phyloP scores from a whole-genome alignment of 495 filamentous ascomycete species.

The Xylaria bambusicola region DNA sequence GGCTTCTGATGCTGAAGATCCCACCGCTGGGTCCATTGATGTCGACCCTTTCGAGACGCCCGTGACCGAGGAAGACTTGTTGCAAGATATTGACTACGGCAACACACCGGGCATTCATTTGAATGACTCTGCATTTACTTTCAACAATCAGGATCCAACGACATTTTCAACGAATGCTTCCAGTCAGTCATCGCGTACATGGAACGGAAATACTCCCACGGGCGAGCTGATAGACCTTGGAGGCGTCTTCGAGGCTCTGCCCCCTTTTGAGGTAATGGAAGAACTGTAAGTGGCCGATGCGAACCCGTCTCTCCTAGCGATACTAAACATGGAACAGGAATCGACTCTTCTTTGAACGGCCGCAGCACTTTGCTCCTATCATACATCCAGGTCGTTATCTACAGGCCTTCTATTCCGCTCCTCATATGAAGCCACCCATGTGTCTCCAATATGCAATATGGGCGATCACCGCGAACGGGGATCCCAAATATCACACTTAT shows the following conservation, averaged over 20 bases:
- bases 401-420: conserved; percentile 43
- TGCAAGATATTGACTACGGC: conserved; percentile 26
- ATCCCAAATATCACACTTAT: conserved; percentile 42
- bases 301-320: background rate
- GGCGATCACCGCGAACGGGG: conserved; percentile 40
- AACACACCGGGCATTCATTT: conserved; percentile 13
- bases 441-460: conserved; percentile 53
- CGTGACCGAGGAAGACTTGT: conserved; percentile 22
- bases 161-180: conserved; percentile 9
- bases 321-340: conserved; percentile 35
- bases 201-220: conserved; percentile 15
- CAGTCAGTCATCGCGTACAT: background rate
- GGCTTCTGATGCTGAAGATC: background rate
- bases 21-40: conserved; percentile 2
- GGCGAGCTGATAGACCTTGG: conserved; percentile 41
- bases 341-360: conserved; percentile 40
- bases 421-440: conserved; percentile 50
- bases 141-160: conserved; percentile 14
- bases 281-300: conserved; percentile 42
- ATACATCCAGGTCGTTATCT: conserved; percentile 44
- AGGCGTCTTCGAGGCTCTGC: conserved; percentile 44
- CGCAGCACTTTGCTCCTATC: conserved; percentile 41
- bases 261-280: conserved; percentile 49
- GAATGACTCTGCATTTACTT: conserved; percentile 20
- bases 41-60: conserved; percentile 13